Evolutionary conservation across 2,329 filamentous ascomycete genomes (phyloP), one percentile per base, ranked within the genome.

Genomic region (Cladosporium sp.): DNA sequence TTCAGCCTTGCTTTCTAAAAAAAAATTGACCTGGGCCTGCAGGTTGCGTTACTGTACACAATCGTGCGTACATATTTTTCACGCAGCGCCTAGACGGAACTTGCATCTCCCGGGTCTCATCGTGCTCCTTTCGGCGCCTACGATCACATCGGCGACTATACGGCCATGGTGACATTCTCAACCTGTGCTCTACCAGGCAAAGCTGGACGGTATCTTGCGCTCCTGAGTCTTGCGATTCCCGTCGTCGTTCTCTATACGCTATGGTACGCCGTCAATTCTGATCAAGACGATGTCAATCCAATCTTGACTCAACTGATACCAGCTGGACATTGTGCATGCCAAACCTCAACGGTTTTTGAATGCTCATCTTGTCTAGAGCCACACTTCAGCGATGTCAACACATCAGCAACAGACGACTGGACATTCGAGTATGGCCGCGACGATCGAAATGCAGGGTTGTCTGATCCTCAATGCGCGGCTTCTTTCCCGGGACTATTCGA

Each of bases 401-500:
- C 57, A 17, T 61, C 58, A 32, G 50, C 58, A 9, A 10, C 28
- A n/a, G 56, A 56, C 2, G 25, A 51, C 20, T 64, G 62, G 62
- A 44, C 22, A 8, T 64, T 51, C 39, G 34, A 60, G 9, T 63
- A 60, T 20, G 39, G 37, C 1, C 50, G 61, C 42, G 61, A 64
- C 45, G 60, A 49, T 15, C 36, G 55, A 19, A 55, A 65, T 36
- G 62, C 58, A 35, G 62, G 59, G 1, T 25, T 65, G 7, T 36
- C 37, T 17, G 50, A 60, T 15, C 10, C 39, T 35, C 58, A 70
- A 49, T 70, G 67, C 44, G 54, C 60, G 45, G 56, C 58, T 6
- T 51, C 62, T 35, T 70, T 70, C 36, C 39, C 61, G 15, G 56
- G 48, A 15, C 61, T 69, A 5, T 70, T 62, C 50, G 51, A 61